A percentile compares a stretch with the other conserved stretches of the same genome.
phyloP scores from a whole-genome alignment of 2,329 filamentous ascomycete genomes.

The Botrytis deweyae region DNA sequence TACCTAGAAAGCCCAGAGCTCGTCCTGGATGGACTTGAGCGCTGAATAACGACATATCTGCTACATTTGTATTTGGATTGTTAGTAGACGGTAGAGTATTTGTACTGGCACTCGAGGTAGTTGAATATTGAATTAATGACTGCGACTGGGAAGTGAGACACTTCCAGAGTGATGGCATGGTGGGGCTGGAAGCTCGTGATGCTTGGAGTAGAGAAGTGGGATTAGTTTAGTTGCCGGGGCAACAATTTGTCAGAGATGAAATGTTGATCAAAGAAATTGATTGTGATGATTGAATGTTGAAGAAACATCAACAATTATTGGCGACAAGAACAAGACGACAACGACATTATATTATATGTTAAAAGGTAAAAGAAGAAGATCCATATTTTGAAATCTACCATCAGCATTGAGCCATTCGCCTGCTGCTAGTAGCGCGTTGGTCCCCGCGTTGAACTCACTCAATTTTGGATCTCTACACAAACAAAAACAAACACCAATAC shows the following conservation, averaged over 20 bases:
- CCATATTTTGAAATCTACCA: not conserved
- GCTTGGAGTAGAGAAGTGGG: not conserved
- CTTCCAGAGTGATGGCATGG: slow-evolving; percentile 12
- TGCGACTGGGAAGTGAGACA: slow-evolving; percentile 3
- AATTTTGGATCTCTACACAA: not conserved
- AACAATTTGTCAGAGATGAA: slow-evolving; percentile 7
- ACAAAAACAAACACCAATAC: slow-evolving; percentile 8
- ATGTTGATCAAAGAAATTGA: not conserved
- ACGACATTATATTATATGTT: not conserved
- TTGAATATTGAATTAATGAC: not conserved
- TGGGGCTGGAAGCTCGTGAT: slow-evolving; percentile 21
- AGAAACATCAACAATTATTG: slow-evolving; percentile 7
- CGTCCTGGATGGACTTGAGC: slow-evolving; percentile 66
- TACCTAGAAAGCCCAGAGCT: slow-evolving; percentile 48
- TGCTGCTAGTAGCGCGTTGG: not conserved
- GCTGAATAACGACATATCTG: slow-evolving; percentile 48
- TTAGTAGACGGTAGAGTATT: not conserved
- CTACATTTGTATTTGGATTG: slow-evolving; percentile 28
- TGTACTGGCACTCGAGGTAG: not conserved
- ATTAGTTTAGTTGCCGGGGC: slow-evolving; percentile 7
- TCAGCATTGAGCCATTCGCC: not conserved
- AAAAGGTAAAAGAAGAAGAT: not conserved
- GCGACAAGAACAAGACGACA: not conserved
- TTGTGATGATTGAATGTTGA: not conserved
- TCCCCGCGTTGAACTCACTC: not conserved